Evolutionary conservation across 2,329 filamentous ascomycete species (phyloP).

Genomic region (Davidsoniella virescens): DNA sequence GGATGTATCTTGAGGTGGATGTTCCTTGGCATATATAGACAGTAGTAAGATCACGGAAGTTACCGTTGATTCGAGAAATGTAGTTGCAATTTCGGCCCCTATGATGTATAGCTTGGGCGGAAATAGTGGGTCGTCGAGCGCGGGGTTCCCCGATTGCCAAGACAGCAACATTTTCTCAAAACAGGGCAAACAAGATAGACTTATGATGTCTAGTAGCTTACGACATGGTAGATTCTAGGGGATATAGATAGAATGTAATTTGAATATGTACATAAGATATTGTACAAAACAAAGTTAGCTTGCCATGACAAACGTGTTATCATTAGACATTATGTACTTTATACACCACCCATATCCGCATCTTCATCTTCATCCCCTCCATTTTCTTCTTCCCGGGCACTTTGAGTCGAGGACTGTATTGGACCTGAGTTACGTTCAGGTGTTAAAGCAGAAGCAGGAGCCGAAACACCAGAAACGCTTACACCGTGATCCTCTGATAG

Average conservation of each 20-base stretch:
- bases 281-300: too few species aligned
- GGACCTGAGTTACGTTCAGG: not conserved
- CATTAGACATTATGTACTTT: slow-evolving; percentile 2
- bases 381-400: not conserved
- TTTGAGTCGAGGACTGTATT: not conserved
- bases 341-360: slow-evolving; percentile 8
- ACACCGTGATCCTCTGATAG: slow-evolving; percentile 12
- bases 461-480: slow-evolving; percentile 3
- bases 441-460: not conserved
- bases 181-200: not conserved
- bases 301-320: not conserved
- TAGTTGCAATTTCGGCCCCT: not conserved
- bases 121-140: slow-evolving; percentile 8
- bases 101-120: not conserved
- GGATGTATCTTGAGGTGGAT: not conserved
- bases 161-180: not conserved
- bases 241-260: too few species aligned
- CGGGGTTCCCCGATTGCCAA: slow-evolving; percentile 11
- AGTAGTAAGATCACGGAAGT: not conserved
- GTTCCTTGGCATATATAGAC: not conserved
- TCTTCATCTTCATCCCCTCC: not conserved
- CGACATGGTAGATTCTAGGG: too few species aligned
- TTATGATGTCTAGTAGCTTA: too few species aligned
- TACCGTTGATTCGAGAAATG: too few species aligned
- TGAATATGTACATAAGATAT: too few species aligned